Percentiles rank a stretch among this genome's conserved stretches.
phyloP scores from a whole-genome alignment of 23 red algal genomes.

The Gracilaria caudata region DNA sequence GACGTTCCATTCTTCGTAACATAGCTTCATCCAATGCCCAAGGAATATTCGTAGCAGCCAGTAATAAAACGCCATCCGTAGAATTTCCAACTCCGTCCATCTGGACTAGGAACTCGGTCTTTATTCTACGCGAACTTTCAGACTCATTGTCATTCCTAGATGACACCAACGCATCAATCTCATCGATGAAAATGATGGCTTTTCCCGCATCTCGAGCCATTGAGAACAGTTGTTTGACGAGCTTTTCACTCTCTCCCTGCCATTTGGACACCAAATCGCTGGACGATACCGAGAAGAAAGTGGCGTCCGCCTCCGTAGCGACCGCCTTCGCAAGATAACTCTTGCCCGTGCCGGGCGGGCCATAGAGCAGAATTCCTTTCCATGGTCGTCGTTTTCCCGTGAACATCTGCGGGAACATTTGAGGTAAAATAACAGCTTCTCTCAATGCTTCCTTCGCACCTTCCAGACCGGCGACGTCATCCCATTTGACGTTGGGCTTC shows the following conservation, averaged over 20 bases:
- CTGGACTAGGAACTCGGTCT: slow-evolving; percentile 99
- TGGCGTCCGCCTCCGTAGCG: slow-evolving; percentile 93
- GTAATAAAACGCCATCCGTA: slow-evolving; percentile 76
- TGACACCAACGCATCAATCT: slow-evolving; percentile 95
- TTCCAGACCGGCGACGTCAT: slow-evolving; percentile 96
- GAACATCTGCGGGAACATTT: slow-evolving; percentile 92
- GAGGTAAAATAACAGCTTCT: slow-evolving; percentile 96
- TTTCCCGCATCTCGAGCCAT: slow-evolving; percentile 82
- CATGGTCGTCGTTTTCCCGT: slow-evolving; percentile 93
- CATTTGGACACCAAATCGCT: slow-evolving; percentile 95
- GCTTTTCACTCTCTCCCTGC: slow-evolving; percentile 98
- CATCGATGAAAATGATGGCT: slow-evolving; percentile 99
- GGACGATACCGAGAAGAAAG: slow-evolving; percentile 91
- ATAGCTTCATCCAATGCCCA: slow-evolving; percentile 96
- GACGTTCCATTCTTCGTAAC: slow-evolving; percentile 92
- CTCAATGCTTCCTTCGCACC: slow-evolving; percentile 96
- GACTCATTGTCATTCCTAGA: slow-evolving; percentile 86
- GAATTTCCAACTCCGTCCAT: slow-evolving; percentile 95
- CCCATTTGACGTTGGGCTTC: slow-evolving; percentile 96
- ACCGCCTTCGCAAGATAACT: slow-evolving; percentile 98
- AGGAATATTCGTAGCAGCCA: slow-evolving; percentile 98
- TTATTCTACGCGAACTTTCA: slow-evolving; percentile 92
- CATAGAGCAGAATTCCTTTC: slow-evolving; percentile 97
- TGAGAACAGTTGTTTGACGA: slow-evolving; percentile 90
- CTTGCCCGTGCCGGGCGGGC: slow-evolving; percentile 98